A percentile compares a stretch with the other conserved stretches of the same genome.
phyloP scores from a whole-genome alignment of 1,284 basidiomycete genomes.

The Ustilago xerochloae region DNA sequence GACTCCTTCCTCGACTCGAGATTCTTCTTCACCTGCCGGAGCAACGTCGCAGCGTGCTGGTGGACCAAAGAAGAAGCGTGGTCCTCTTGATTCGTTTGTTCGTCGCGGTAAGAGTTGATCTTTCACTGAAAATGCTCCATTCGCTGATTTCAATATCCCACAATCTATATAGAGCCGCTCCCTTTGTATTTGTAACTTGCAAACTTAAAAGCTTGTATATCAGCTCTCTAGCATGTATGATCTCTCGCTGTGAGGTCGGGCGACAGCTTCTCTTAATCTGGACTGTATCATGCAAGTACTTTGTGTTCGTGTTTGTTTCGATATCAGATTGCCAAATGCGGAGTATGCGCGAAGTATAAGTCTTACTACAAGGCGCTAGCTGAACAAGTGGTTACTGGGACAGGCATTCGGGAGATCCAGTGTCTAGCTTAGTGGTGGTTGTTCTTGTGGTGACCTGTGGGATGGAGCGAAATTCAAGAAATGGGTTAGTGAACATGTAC shows the following conservation, averaged over 20 bases:
- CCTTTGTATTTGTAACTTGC: conserved; percentile 6
- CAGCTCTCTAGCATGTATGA: background rate
- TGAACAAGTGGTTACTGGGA: too few relatives aligned
- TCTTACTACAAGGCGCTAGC: too few relatives aligned
- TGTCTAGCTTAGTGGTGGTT: conserved; percentile 59
- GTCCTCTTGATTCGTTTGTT: conserved; percentile 42
- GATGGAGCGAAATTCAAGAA: background rate
- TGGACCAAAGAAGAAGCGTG: conserved; percentile 18
- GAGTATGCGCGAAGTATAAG: background rate
- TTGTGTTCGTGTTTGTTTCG: conserved; percentile 8
- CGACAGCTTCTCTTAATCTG: background rate
- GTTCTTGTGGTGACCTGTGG: conserved; percentile 57
- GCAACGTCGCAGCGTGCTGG: background rate
- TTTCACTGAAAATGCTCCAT: too few relatives aligned
- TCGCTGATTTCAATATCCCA: background rate
- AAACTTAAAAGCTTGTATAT: too few relatives aligned
- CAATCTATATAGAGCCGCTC: background rate
- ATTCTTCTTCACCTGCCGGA: background rate
- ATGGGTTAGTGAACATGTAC: too few relatives aligned
- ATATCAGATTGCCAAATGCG: conserved; percentile 6
- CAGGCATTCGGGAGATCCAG: too few relatives aligned
- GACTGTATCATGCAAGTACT: background rate
- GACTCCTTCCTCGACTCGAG: background rate
- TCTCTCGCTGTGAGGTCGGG: background rate
- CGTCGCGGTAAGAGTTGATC: conserved; percentile 9